Evolutionary conservation across 441 rosid species (phyloP).

Genomic region (Brassica hybrid): DNA sequence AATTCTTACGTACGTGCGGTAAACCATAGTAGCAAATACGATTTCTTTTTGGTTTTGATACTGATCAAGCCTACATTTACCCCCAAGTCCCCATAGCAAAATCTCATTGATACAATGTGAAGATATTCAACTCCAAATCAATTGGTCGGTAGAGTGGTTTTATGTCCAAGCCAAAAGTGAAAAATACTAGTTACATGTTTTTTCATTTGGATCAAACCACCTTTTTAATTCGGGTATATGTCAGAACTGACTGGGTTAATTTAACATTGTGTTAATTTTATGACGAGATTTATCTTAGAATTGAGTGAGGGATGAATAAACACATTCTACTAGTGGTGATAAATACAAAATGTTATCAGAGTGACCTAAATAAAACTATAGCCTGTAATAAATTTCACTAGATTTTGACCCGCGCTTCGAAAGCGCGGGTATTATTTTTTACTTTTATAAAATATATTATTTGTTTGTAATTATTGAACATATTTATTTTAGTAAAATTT

Average conservation of each 20-base stretch:
- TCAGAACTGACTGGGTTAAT: background rate
- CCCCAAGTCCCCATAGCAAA: background rate
- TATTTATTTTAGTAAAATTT: too few relatives aligned
- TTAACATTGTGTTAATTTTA: background rate
- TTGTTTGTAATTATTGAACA: too few relatives aligned
- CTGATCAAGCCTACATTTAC: slow-evolving; percentile 2
- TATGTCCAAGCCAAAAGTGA: background rate
- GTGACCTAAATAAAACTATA: background rate
- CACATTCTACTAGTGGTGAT: background rate
- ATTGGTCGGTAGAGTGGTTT: background rate
- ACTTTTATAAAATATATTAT: too few relatives aligned
- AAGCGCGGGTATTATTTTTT: too few relatives aligned
- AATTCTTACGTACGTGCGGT: background rate
- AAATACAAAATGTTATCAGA: background rate
- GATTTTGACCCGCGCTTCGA: too few relatives aligned
- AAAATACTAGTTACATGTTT: background rate
- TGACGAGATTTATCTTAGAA: background rate
- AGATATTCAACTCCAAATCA: background rate
- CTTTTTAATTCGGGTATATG: background rate
- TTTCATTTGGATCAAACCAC: slow-evolving; percentile 2
- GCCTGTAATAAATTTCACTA: background rate
- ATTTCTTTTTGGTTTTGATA: background rate
- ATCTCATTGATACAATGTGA: background rate
- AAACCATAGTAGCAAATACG: background rate
- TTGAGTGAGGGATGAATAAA: background rate